Conservation (phyloP, 1,139 yeast genomes). For the Yamadazyma spencermartinsiae region DNA sequence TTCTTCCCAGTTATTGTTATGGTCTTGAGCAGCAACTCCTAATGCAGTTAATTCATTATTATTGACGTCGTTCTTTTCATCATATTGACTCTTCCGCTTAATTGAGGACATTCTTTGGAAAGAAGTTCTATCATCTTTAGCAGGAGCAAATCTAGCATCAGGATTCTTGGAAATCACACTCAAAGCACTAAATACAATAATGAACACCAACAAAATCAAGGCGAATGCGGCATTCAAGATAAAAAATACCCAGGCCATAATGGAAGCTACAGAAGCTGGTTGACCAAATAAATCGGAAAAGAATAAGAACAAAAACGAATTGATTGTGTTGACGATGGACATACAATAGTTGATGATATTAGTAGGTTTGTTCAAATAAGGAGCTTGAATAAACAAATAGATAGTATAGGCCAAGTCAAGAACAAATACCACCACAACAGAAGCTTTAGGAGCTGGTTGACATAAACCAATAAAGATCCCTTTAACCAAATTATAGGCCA, state of each 20-base stretch:
- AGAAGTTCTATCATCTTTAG: constrained; percentile 79
- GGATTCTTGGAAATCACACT: constrained; percentile 72
- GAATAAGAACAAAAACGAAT: constrained; percentile 72
- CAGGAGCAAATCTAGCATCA: constrained; percentile 80
- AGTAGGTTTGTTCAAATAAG: constrained; percentile 73
- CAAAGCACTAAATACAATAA: constrained; percentile 56
- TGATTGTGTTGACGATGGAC: constrained; percentile 62
- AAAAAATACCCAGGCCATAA: constrained; percentile 82
- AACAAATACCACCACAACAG: constrained; percentile 63
- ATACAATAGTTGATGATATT: constrained; percentile 66
- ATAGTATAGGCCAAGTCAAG: constrained; percentile 64
- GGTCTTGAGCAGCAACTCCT: constrained; percentile 73
- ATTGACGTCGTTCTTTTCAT: constrained; percentile 11
- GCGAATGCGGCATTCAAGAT: constrained; percentile 77
- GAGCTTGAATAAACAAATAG: constrained; percentile 56
- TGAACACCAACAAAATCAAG: constrained; percentile 59
- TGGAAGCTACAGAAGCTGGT: constrained; percentile 63
- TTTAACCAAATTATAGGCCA: constrained; percentile 57
- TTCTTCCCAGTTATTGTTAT: constrained; percentile 66
- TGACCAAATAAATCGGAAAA: constrained; percentile 74
- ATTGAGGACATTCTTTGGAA: constrained; percentile 62
- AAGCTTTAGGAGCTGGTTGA: constrained; percentile 69
- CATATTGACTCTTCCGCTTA: constrained; percentile 20
- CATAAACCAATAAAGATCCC: constrained; percentile 67
- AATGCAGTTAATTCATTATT: constrained; percentile 61